These are phyloP conservation scores for Corchorus capsularis DNA, from an alignment of 345 rosid species.

Conservation along the genomic window DNA sequence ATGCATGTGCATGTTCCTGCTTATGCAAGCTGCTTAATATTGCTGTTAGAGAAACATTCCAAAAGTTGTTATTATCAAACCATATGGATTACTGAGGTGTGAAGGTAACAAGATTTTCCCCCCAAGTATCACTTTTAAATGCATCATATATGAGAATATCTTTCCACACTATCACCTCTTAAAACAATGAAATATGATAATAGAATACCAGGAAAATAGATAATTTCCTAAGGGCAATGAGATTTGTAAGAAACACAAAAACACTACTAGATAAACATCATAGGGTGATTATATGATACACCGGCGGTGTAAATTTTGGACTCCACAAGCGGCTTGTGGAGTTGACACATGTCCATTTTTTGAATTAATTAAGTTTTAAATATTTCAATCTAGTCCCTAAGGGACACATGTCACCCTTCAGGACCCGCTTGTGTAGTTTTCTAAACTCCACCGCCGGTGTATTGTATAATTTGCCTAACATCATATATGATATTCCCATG, in stretches of 20 bases:
- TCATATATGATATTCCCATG: not conserved
- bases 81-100: not conserved
- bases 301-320: too few relatives aligned
- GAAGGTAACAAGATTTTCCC: not conserved
- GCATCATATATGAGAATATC: not conserved
- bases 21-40: not conserved
- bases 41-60: not conserved
- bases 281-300: too few relatives aligned
- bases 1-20: not conserved
- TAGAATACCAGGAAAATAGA: slow-evolving; percentile 5
- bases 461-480: too few relatives aligned
- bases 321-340: too few relatives aligned
- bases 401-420: too few relatives aligned
- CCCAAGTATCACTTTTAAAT: not conserved
- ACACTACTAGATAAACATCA: not conserved
- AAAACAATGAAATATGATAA: not conserved
- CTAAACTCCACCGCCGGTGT: too few relatives aligned
- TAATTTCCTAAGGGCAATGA: not conserved
- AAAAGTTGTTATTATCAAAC: not conserved
- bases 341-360: too few relatives aligned
- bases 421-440: too few relatives aligned
- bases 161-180: not conserved
- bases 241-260: not conserved
- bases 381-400: too few relatives aligned
- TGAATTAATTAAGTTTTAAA: too few relatives aligned